Percentiles rank a stretch among this genome's conserved stretches.
phyloP scores from a whole-genome alignment of 306 rosid species.

The Heteromeles arbutifolia region DNA sequence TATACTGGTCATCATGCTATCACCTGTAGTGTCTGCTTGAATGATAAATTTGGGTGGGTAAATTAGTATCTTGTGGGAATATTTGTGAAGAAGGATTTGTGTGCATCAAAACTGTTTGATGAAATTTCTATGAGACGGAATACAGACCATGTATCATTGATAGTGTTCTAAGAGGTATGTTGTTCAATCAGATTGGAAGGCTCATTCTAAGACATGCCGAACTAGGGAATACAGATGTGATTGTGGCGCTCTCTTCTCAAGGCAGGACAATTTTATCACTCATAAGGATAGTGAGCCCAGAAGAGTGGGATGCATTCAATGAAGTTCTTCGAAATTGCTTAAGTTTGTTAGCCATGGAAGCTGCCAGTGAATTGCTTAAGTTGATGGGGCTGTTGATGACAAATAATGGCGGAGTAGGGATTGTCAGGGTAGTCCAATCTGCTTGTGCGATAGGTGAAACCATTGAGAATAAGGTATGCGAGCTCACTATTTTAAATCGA shows the following conservation, averaged over 20 bases:
- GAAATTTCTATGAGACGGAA: no score
- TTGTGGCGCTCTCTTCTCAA: conserved; percentile 96
- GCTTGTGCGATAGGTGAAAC: conserved; percentile 84
- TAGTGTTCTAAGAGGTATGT: conserved; percentile 79
- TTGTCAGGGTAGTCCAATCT: conserved; percentile 64
- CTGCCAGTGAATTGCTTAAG: conserved; percentile 8
- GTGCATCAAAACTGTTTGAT: no score
- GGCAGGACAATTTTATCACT: conserved; percentile 16
- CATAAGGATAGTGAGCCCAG: no score
- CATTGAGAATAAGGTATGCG: conserved; percentile 68
- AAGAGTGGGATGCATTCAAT: no score
- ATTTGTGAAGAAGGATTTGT: no score
- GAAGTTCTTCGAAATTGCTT: no score
- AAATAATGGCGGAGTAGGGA: conserved; percentile 46
- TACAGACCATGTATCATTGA: no score
- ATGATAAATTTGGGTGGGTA: no score
- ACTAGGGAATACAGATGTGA: conserved; percentile 86
- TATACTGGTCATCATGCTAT: no score
- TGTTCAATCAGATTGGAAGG: conserved; percentile 95
- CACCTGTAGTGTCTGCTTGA: no score
- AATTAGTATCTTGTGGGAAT: no score
- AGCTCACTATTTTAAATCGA: neutral
- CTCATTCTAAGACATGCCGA: conserved; percentile 90
- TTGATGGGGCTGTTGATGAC: conserved; percentile 90
- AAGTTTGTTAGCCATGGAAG: no score